phyloP scores from a whole-genome alignment of 495 filamentous ascomycete species.

The Poronia punctata region DNA sequence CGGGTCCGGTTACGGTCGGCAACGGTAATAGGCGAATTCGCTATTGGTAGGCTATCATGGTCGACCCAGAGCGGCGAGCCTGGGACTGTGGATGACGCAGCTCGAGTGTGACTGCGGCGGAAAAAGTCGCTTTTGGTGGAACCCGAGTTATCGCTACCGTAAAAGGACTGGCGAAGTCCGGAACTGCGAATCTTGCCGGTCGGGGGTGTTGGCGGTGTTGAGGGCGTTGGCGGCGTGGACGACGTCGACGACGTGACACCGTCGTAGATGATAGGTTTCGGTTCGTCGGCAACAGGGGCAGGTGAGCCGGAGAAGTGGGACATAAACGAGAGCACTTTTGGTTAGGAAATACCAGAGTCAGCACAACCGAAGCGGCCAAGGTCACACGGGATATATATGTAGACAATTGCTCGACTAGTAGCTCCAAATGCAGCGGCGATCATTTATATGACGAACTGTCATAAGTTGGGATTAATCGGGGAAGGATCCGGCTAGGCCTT shows the following conservation, averaged over 20 bases:
- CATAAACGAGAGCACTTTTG: conserved; percentile 54
- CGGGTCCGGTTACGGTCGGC: conserved; percentile 18
- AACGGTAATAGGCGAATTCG: conserved; percentile 7
- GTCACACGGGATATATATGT: not conserved
- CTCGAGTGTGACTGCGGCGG: conserved; percentile 21
- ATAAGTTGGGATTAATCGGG: too few species aligned
- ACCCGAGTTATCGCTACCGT: conserved; percentile 14
- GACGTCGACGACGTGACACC: conserved; percentile 23
- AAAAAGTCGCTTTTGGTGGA: conserved; percentile 26
- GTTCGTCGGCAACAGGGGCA: conserved; percentile 19
- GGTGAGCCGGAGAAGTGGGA: conserved; percentile 44
- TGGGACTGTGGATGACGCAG: conserved; percentile 21
- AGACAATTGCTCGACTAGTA: too few species aligned
- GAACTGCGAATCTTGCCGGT: conserved; percentile 9
- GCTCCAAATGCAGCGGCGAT: too few species aligned
- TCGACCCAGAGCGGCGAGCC: conserved; percentile 26
- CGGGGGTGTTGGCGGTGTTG: conserved; percentile 24
- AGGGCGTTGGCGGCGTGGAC: too few species aligned
- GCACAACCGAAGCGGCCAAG: conserved; percentile 5
- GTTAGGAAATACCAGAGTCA: conserved; percentile 10
- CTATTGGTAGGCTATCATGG: conserved; percentile 28
- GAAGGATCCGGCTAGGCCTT: too few species aligned
- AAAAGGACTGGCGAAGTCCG: conserved; percentile 1
- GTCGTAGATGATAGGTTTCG: conserved; percentile 25
- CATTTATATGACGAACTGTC: too few species aligned